Evolutionary conservation across 805 yeast genomes (phyloP).

Genomic region (Starmerella bombicola): DNA sequence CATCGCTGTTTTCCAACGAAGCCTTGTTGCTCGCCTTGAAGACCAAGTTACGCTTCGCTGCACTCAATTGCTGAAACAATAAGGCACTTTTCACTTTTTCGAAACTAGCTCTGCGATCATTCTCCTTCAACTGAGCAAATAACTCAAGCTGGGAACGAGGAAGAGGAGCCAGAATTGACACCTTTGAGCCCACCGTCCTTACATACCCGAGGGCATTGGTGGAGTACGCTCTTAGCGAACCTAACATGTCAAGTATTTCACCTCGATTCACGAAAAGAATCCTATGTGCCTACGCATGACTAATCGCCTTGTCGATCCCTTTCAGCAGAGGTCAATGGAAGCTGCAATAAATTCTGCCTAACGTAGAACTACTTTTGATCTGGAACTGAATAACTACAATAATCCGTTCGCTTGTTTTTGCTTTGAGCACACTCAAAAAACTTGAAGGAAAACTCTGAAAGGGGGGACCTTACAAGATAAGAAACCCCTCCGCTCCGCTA

Average conservation of each 20-base stretch:
- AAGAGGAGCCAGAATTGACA: constrained; percentile 9
- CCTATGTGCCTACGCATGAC: no score
- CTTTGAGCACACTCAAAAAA: no score
- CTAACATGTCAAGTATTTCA: background rate
- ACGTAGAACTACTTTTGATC: no score
- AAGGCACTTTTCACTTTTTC: constrained; percentile 16
- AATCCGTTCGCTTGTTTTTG: no score
- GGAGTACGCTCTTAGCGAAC: constrained; percentile 4
- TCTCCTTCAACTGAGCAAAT: constrained; percentile 11
- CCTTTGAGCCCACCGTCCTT: background rate
- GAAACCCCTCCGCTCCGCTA: no score
- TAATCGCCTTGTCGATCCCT: no score
- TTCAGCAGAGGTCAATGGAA: no score
- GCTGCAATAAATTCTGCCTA: no score
- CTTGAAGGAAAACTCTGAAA: no score
- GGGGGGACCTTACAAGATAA: no score
- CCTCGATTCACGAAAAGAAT: no score
- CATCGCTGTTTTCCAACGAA: constrained; percentile 1
- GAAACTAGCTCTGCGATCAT: constrained; percentile 8
- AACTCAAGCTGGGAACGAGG: constrained; percentile 4
- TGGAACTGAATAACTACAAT: no score
- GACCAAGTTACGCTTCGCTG: constrained; percentile 18
- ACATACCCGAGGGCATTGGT: constrained; percentile 5
- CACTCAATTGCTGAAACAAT: constrained; percentile 18
- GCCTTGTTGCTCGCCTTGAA: constrained; percentile 23